phyloP scores from a whole-genome alignment of 148 eudicot species.

The Camellia sinensis region DNA sequence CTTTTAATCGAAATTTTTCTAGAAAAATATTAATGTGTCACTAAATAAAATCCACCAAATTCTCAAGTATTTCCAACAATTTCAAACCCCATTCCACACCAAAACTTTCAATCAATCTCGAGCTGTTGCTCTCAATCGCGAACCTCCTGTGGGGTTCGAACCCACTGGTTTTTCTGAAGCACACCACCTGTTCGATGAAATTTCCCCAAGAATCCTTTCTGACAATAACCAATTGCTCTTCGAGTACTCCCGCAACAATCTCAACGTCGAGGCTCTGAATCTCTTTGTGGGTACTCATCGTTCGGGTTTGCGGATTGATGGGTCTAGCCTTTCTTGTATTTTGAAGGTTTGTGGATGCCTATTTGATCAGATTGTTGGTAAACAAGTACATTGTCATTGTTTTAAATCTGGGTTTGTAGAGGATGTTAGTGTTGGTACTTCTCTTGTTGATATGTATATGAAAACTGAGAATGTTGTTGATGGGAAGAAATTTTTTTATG shows the following conservation, averaged over 20 bases:
- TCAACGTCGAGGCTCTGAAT: slow-evolving; percentile 40
- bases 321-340: slow-evolving; percentile 70
- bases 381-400: slow-evolving; percentile 64
- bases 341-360: slow-evolving; percentile 67
- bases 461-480: slow-evolving; percentile 51
- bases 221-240: slow-evolving; percentile 54
- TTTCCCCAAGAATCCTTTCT: slow-evolving; percentile 28
- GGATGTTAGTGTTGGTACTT: slow-evolving; percentile 87
- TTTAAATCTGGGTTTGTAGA: slow-evolving; percentile 55
- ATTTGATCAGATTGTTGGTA: slow-evolving; percentile 40
- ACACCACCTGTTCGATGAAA: slow-evolving; percentile 59
- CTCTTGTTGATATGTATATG: slow-evolving; percentile 83
- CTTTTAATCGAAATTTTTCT: too few species aligned
- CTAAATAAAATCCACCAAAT: background rate
- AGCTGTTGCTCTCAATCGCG: slow-evolving; percentile 25
- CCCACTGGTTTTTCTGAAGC: slow-evolving; percentile 19
- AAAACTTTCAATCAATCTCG: slow-evolving; percentile 21
- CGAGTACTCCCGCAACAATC: slow-evolving; percentile 50
- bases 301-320: slow-evolving; percentile 45
- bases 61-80: background rate
- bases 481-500: slow-evolving; percentile 53
- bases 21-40: too few species aligned
- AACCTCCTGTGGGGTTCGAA: background rate
- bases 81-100: slow-evolving; percentile 18
- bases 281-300: slow-evolving; percentile 40